phyloP scores from a whole-genome alignment of 345 rosid species.

The Mercurialis annua region DNA sequence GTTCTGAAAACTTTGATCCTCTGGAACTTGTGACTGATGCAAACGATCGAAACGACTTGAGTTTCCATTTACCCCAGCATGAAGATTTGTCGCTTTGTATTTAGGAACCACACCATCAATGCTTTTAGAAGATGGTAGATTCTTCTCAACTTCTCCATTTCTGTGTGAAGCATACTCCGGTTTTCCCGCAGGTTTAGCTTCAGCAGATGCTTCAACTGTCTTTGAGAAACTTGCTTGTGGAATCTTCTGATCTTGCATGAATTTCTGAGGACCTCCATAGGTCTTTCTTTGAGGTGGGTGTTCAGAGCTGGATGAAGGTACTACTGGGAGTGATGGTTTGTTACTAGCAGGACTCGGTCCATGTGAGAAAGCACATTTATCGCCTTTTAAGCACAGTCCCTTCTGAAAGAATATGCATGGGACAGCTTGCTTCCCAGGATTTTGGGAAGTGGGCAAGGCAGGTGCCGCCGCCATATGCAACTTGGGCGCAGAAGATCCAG shows the following conservation, averaged over 20 bases:
- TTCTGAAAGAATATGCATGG: slow-evolving; percentile 80
- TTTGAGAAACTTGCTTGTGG: slow-evolving; percentile 31
- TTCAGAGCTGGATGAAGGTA: slow-evolving; percentile 31
- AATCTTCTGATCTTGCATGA: slow-evolving; percentile 37
- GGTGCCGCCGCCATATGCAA: slow-evolving; percentile 20
- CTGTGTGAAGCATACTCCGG: slow-evolving; percentile 29
- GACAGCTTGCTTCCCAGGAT: slow-evolving; percentile 55
- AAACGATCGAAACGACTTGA: slow-evolving; percentile 34
- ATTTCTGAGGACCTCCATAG: slow-evolving; percentile 31
- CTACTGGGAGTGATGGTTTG: slow-evolving; percentile 38
- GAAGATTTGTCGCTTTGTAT: slow-evolving; percentile 28
- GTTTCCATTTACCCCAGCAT: slow-evolving; percentile 40
- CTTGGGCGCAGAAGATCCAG: slow-evolving; percentile 43
- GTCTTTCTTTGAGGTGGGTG: slow-evolving; percentile 35
- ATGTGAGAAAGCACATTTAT: slow-evolving; percentile 77
- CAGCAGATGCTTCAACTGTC: slow-evolving; percentile 28
- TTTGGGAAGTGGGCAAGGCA: slow-evolving; percentile 28
- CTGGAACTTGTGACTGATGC: slow-evolving; percentile 44
- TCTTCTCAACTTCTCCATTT: slow-evolving; percentile 36
- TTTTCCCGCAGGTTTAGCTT: slow-evolving; percentile 33
- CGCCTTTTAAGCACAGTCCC: slow-evolving; percentile 84
- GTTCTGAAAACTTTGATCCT: slow-evolving; percentile 49
- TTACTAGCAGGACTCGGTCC: slow-evolving; percentile 40
- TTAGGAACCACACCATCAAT: slow-evolving; percentile 42
- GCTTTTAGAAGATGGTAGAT: slow-evolving; percentile 25